Conservation (phyloP, 2,329 filamentous ascomycete species). For the Cercospora canescens region DNA sequence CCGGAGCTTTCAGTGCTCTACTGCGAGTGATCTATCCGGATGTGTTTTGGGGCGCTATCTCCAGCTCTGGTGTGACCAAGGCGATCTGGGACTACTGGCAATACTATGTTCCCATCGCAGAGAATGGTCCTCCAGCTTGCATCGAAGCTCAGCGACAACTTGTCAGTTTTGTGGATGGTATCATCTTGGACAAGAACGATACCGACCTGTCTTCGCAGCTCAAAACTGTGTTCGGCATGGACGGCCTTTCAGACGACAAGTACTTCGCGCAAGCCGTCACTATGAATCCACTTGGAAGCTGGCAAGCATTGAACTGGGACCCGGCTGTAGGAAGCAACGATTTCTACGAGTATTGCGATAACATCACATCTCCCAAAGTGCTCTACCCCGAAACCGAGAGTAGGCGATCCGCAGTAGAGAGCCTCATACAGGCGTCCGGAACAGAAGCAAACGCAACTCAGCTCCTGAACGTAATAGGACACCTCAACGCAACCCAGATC, state of each 20-base stretch:
- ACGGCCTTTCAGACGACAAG: constrained; percentile 49
- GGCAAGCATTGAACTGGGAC: constrained; percentile 63
- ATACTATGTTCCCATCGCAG: constrained; percentile 60
- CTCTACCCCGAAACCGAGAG: constrained; percentile 45
- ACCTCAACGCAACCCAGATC: constrained; percentile 49
- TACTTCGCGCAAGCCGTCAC: constrained; percentile 51
- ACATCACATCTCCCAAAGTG: constrained; percentile 50
- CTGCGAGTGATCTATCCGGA: constrained; percentile 75
- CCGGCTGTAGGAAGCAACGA: constrained; percentile 50
- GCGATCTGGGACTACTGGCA: constrained; percentile 73
- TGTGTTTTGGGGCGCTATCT: constrained; percentile 75
- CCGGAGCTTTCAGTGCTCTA: constrained; percentile 76
- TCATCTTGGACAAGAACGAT: constrained; percentile 51
- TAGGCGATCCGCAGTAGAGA: constrained; percentile 42
- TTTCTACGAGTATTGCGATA: constrained; percentile 58
- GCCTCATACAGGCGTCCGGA: constrained; percentile 51
- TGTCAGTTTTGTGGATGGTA: constrained; percentile 59
- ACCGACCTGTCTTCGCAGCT: constrained; percentile 45
- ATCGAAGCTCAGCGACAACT: constrained; percentile 64
- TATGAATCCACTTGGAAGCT: constrained; percentile 41
- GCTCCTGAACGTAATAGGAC: constrained; percentile 60
- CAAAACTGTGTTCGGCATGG: constrained; percentile 56
- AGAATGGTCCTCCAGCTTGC: constrained; percentile 62
- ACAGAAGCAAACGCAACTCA: constrained; percentile 48
- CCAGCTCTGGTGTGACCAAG: constrained; percentile 73